Evolutionary conservation across 768 basidiomycete genomes (phyloP).

Genomic region (Serendipita indica): DNA sequence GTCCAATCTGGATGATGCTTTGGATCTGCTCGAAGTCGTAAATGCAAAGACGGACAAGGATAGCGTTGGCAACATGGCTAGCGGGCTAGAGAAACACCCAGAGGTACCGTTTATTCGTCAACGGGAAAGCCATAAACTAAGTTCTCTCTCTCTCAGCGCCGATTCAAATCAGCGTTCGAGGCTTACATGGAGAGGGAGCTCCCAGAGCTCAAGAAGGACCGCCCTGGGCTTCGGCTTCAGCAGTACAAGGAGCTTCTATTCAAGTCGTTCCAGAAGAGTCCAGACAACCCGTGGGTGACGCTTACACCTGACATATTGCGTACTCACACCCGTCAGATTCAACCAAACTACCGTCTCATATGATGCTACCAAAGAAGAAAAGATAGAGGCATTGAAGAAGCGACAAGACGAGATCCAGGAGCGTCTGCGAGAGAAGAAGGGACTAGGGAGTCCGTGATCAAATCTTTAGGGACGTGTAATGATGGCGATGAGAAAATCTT

Average conservation of each 20-base stretch:
- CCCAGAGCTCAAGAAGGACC: constrained; percentile 65
- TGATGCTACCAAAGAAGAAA: constrained; percentile 79
- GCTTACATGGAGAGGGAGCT: constrained; percentile 80
- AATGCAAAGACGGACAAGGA: constrained; percentile 90
- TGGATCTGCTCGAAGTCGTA: constrained; percentile 79
- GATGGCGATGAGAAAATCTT: too few species aligned
- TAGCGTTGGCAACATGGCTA: constrained; percentile 74
- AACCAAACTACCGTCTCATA: constrained; percentile 69
- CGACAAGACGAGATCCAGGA: constrained; percentile 50
- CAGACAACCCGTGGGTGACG: constrained; percentile 74
- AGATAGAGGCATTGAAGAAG: constrained; percentile 55
- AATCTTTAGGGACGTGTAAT: too few species aligned
- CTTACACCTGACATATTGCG: neutral
- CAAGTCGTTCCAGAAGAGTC: constrained; percentile 94
- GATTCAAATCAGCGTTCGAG: constrained; percentile 61
- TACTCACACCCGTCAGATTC: constrained; percentile 36
- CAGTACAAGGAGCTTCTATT: constrained; percentile 84
- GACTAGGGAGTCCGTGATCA: neutral
- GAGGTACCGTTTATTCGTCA: constrained; percentile 41
- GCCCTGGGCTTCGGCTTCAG: constrained; percentile 78
- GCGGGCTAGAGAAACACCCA: constrained; percentile 76
- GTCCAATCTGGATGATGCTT: constrained; percentile 78
- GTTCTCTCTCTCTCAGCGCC: constrained; percentile 12
- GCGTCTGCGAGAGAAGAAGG: constrained; percentile 32
- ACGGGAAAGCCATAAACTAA: constrained; percentile 9